These are phyloP conservation scores for Auriscalpium vulgare DNA, from an alignment of 768 basidiomycete genomes.

Conservation along the genomic window DNA sequence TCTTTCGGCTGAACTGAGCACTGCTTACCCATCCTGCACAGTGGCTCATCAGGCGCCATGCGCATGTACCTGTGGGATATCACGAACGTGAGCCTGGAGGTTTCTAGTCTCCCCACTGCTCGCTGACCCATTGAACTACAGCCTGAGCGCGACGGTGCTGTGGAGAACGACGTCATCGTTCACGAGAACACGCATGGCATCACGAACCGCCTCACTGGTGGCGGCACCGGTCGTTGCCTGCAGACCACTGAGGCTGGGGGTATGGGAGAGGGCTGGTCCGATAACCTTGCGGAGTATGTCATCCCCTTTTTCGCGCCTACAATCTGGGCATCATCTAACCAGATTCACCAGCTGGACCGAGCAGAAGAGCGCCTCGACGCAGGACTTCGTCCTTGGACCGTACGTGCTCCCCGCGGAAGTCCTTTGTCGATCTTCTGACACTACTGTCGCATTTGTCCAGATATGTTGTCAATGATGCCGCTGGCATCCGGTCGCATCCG, in stretches of 20 bases:
- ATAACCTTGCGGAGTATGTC: constrained; percentile 25
- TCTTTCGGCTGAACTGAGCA: neutral
- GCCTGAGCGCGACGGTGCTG: constrained; percentile 55
- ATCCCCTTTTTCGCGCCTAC: too few relatives aligned
- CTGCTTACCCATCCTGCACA: neutral
- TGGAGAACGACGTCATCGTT: constrained; percentile 51
- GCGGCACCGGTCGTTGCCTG: constrained; percentile 50
- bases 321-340: constrained; percentile 2
- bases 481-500: constrained; percentile 47
- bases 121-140: constrained; percentile 12
- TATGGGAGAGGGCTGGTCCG: constrained; percentile 67
- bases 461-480: constrained; percentile 35
- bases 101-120: too few relatives aligned
- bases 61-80: constrained; percentile 30
- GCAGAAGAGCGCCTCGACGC: constrained; percentile 28
- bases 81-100: constrained; percentile 18
- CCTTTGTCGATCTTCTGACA: too few relatives aligned
- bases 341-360: constrained; percentile 24
- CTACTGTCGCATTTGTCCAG: too few relatives aligned
- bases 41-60: constrained; percentile 34
- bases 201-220: constrained; percentile 40
- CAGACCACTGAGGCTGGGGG: constrained; percentile 57
- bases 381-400: constrained; percentile 33
- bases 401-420: constrained; percentile 21
- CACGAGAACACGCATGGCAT: constrained; percentile 36